Base-by-base conservation (phyloP, 345 rosid species). In the Eucalyptus cladocalyx region DNA sequence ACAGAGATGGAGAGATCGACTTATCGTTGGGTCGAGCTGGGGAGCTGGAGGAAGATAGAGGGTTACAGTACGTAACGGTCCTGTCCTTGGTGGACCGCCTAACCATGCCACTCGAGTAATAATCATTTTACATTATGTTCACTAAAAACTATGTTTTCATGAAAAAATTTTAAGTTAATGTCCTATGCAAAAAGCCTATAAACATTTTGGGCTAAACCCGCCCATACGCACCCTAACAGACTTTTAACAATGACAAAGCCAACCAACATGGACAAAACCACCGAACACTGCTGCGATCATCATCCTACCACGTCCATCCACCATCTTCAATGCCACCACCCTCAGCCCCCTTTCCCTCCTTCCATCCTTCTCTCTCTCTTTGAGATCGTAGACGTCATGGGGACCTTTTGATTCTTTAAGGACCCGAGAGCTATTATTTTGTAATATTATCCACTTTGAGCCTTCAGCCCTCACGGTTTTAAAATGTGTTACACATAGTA, bases 391-490 rank as follows among this genome's bases (percentile, higher is more conserved):
- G 62, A 56, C 6, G 12, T 56, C 62, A 56, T 56, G 3, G 3
- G 62, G 62, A 56, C 62, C 62, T 53, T 19, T 56, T 9, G 30
- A 10, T 56, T 24, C 28, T 53, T 1, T 19, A 53, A 53, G 56
- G 56, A 19, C 56, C 10, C 10, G 2, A 19, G 56, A 53, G 4
- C 56, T 53, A 53, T 19, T 53, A 53, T 53, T 53, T 0, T 53
- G 56, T 7, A 53, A 53, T 53, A 53, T 53, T 53, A 53, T 53
- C 56, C 5, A 0, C 24, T 53, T 53, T 53, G 10, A 24, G 24
- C 8, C 24, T 53, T 53, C 1, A 1, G 2, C 24, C 24, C 56
- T 53, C 24, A 53, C 0, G 2, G 24, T 1, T 53, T 53, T 53
- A 53, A 53, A 53, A 53, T 1, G 10, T 53, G 1, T 53, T 53